Evolutionary conservation across 1,139 yeast genomes (phyloP).

Genomic region (Hansenula anomala): DNA sequence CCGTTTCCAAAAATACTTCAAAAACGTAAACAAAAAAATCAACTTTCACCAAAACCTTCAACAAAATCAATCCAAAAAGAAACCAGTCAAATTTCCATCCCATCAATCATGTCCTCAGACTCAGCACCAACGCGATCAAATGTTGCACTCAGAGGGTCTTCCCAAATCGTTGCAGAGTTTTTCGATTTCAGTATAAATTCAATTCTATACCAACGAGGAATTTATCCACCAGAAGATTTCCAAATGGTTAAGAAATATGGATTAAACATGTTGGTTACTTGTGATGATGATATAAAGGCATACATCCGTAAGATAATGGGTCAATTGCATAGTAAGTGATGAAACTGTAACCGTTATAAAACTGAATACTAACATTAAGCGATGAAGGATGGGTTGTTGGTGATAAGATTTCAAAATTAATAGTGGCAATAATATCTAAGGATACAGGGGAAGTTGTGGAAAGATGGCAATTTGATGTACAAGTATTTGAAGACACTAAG

Average conservation of each 20-base stretch:
- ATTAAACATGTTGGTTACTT: slow-evolving; percentile 64
- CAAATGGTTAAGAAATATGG: slow-evolving; percentile 78
- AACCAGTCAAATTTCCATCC: too few species aligned
- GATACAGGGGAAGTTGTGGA: slow-evolving; percentile 69
- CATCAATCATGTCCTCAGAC: slow-evolving; percentile 1
- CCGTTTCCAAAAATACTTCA: too few species aligned
- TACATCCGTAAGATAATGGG: slow-evolving; percentile 65
- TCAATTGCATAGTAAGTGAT: slow-evolving; percentile 53
- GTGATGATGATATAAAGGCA: slow-evolving; percentile 70
- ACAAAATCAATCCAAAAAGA: too few species aligned
- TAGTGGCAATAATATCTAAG: slow-evolving; percentile 67
- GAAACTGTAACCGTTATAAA: too few species aligned
- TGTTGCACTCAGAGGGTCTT: slow-evolving; percentile 71
- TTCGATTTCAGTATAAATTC: slow-evolving; percentile 77
- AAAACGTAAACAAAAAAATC: too few species aligned
- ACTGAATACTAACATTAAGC: too few species aligned
- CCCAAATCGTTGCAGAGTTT: slow-evolving; percentile 76
- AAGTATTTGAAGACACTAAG: slow-evolving; percentile 33
- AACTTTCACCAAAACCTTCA: too few species aligned
- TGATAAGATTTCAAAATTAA: slow-evolving; percentile 63
- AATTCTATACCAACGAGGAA: slow-evolving; percentile 83
- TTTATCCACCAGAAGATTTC: slow-evolving; percentile 88
- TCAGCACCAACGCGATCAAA: slow-evolving; percentile 38
- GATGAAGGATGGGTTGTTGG: slow-evolving; percentile 64
- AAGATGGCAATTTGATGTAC: slow-evolving; percentile 74